These are phyloP conservation scores for Bacterosira constricta DNA, from an alignment of 108 stramenopile genomes.

Conservation along the genomic window DNA sequence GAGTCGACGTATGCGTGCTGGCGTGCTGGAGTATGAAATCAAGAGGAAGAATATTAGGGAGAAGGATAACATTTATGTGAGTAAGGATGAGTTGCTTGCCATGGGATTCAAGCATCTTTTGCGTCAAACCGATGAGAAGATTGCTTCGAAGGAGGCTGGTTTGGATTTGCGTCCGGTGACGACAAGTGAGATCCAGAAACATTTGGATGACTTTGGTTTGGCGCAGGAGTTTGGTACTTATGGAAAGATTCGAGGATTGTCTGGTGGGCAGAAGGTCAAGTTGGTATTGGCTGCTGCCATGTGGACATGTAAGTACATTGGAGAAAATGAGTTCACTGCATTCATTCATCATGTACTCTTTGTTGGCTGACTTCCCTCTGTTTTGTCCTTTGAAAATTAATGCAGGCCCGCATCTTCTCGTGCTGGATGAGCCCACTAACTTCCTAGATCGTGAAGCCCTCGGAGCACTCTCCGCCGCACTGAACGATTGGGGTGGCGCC, in stretches of 20 bases:
- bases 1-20: constrained; percentile 90
- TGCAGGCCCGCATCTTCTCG: constrained; percentile 87
- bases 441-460: constrained; percentile 97
- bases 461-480: constrained; percentile 90
- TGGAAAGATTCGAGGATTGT: constrained; percentile 94
- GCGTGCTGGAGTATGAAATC: constrained; percentile 92
- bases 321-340: too few species aligned
- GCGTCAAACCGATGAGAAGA: constrained; percentile 93
- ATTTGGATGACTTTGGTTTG: constrained; percentile 95
- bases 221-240: constrained; percentile 98
- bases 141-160: constrained; percentile 94
- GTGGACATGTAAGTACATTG: constrained; percentile 79
- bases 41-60: constrained; percentile 89
- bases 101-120: constrained; percentile 89
- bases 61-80: constrained; percentile 92
- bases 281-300: constrained; percentile 98
- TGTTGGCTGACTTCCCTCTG: neutral
- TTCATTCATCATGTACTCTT: too few species aligned
- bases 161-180: constrained; percentile 90
- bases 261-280: constrained; percentile 99
- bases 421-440: constrained; percentile 99
- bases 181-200: constrained; percentile 92
- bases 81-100: constrained; percentile 79
- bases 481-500: constrained; percentile 96
- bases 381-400: neutral